Conservation (phyloP, 2,329 filamentous ascomycete genomes). For the Diaporthe citri region DNA sequence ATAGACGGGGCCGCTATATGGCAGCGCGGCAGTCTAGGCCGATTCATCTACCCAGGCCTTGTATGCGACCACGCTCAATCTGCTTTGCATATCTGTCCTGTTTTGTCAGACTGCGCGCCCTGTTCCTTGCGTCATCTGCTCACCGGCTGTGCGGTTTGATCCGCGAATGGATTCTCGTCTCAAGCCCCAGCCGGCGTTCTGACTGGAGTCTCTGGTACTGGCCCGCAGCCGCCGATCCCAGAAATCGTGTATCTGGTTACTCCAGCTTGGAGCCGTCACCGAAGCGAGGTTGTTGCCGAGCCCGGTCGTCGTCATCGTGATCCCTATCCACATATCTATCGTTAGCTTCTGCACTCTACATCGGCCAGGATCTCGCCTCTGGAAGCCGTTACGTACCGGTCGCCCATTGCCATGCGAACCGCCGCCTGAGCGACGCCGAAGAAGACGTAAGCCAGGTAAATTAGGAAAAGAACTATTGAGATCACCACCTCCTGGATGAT, state of each 20-base stretch:
- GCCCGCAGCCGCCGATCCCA: slow-evolving; percentile 35
- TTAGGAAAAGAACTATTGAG: slow-evolving; percentile 76
- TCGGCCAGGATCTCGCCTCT: neutral
- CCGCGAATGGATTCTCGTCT: neutral
- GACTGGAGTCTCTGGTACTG: slow-evolving; percentile 33
- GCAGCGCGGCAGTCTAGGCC: too few species aligned
- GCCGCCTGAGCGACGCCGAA: slow-evolving; percentile 78
- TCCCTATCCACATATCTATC: slow-evolving; percentile 65
- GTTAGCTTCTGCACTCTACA: neutral
- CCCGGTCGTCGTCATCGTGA: slow-evolving; percentile 71
- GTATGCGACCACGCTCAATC: too few species aligned
- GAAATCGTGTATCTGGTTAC: slow-evolving; percentile 39
- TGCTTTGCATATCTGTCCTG: too few species aligned
- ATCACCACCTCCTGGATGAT: slow-evolving; percentile 86
- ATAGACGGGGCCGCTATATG: too few species aligned
- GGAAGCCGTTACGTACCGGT: neutral
- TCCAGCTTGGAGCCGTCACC: slow-evolving; percentile 44
- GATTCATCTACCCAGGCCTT: too few species aligned
- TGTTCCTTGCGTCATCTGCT: too few species aligned
- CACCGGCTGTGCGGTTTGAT: slow-evolving; percentile 44
- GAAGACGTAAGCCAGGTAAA: slow-evolving; percentile 84
- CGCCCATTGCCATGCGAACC: slow-evolving; percentile 63
- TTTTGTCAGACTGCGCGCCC: too few species aligned
- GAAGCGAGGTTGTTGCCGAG: slow-evolving; percentile 54
- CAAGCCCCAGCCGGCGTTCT: neutral